Percentiles rank a stretch among this genome's conserved stretches.
These are phyloP conservation scores for Scutellaria baicalensis DNA, from an alignment of 257 asterid genomes.

Conservation along the genomic window DNA sequence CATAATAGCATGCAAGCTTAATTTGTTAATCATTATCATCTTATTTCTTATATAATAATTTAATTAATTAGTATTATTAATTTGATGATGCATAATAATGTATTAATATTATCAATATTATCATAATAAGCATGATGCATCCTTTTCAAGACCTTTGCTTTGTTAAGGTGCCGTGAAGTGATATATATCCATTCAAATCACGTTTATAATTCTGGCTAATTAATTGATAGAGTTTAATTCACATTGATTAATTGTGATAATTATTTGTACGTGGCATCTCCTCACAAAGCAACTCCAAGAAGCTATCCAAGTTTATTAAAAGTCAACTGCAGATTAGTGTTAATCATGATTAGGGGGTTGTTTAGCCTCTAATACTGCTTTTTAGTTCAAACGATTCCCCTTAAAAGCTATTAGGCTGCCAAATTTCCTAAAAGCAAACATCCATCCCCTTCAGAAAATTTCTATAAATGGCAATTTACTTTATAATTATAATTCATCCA, in stretches of 20 bases:
- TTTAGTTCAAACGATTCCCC: slow-evolving; percentile 27
- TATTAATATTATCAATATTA: no score
- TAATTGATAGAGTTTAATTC: no score
- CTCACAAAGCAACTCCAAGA: neutral
- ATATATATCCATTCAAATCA: neutral
- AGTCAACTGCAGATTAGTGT: neutral
- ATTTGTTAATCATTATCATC: no score
- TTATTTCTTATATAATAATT: no score
- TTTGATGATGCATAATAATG: neutral
- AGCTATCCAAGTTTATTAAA: neutral
- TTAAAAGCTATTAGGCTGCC: slow-evolving; percentile 27
- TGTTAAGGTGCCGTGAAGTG: neutral
- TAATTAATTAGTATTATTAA: no score
- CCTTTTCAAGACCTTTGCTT: neutral
- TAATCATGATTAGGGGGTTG: no score
- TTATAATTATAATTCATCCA: neutral
- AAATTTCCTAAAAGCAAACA: slow-evolving; percentile 27
- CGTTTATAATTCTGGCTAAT: neutral
- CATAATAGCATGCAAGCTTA: no score
- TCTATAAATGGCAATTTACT: slow-evolving; percentile 3
- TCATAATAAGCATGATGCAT: no score
- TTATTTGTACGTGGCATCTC: no score
- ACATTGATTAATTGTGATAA: no score
- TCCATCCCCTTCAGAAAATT: slow-evolving; percentile 13
- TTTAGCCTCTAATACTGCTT: neutral